Base-by-base conservation (phyloP, 768 basidiomycete species). In the Termitomyces sp. region DNA sequence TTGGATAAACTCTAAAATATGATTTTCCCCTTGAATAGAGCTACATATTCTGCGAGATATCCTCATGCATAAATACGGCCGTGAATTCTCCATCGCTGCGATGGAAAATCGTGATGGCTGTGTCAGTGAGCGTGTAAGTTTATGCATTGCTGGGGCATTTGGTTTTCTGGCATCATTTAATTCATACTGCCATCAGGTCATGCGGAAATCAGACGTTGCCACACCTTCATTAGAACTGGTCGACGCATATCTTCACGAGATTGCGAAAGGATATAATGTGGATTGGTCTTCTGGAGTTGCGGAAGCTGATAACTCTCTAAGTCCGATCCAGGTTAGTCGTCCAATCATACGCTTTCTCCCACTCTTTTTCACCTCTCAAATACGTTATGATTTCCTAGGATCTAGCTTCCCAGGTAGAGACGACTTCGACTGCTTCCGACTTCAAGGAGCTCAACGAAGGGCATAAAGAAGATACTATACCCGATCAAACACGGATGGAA, bases 31-130 rank as follows among this genome's bases (percentile, higher is more conserved):
- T 51, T 48, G 15, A 20, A 30, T 56, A 94, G 95, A 98, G 69
- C 81, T 99, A 41, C 92, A 97, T 63, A 77, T 93, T 39, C 73
- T 98, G 54, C 87, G 97, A 56, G 95, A 98, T 70, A 84, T 98
- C 70, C 81, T 99, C 58, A 91, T 95, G 89, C 91, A 95, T 70
- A 97, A 97, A 75, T 97, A 87, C 69, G 95, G 96, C 18, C 86
- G 96, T 22, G 93, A 95, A 49, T 98, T 92, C 70, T 85, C 95
- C 16, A 64, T 87, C 18, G 81, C 83, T n/a, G 86, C 91, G 2
- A 91, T 94, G 81, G 91, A 95, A 70, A 95, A 96, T 70, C 82
- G 79, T 46, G 86, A 89, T 64, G 77, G 78, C 16, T 86, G 87
- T 72, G 95, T 99, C 46, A 91, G 85, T 63, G 85, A 89, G 51